Evolutionary conservation across 176 grass and related monocot genomes (phyloP), one percentile per base, ranked within the genome.

Genomic region (Miscanthus lutarioriparius): DNA sequence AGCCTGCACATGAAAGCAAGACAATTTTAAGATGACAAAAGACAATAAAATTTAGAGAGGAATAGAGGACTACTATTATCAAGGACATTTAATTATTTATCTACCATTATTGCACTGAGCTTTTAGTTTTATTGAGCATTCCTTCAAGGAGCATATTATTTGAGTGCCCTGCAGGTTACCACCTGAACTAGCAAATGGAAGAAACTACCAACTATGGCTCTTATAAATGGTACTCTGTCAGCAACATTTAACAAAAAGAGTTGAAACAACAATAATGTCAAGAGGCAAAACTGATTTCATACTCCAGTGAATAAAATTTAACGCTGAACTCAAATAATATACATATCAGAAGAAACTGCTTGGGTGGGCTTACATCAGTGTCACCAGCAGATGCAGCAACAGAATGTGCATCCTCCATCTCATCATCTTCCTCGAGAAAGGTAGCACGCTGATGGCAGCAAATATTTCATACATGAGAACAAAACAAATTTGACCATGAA

Each of bases 351-450:
- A 91, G 64, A 13, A 68, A 76, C 13, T 8, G 12, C 11, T 73
- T 27, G 51, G 10, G 23, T 75, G 77, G 70, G 19, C 69, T 78
- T 82, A 98, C 96, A 33, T 98, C 89, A 80, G 96, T 98, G 19
- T 96, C 93, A 28, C 96, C 93, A 66, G 89, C 91, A 72, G 88
- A 58, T 40, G 96, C 96, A 77, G 93, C 93, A 86, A 96, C 30
- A 64, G 87, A 92, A 89, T 98, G 96, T 67, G 96, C 93, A 91
- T 87, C 93, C 85, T 96, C 96, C 96, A 98, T 98, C 86, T 98
- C 96, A 90, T 80, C 89, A 6, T 96, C 96, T 54, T 94, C 87
- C 88, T 98, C 96, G 2, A 98, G 91, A 82, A 90, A 95, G 68
- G 86, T 85, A 28, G 96, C 96, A 92, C 96, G 91, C 96, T 98